Evolutionary conservation across 805 yeast genomes (phyloP).

Genomic region (Alloascoidea africana): DNA sequence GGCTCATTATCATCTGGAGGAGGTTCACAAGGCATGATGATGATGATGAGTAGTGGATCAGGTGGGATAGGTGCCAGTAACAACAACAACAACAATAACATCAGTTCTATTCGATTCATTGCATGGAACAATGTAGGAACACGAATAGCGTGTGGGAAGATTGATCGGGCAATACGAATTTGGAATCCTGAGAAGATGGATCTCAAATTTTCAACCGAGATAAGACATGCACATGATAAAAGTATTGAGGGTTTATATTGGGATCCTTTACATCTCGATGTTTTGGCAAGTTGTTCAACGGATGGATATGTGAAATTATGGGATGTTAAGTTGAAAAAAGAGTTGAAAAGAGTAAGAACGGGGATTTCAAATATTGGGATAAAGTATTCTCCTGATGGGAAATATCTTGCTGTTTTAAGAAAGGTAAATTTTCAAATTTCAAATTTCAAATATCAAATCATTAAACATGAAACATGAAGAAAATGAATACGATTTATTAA

Average conservation of each 20-base stretch:
- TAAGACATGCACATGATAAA: conserved; percentile 25
- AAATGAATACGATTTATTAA: no score
- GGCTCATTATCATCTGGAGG: no score
- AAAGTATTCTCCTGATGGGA: conserved; percentile 31
- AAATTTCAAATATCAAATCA: conserved; percentile 13
- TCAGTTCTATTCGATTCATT: conserved; percentile 5
- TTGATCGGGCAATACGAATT: conserved; percentile 16
- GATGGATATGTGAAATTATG: conserved; percentile 32
- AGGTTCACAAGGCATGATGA: no score
- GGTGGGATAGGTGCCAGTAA: no score
- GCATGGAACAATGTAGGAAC: conserved; percentile 18
- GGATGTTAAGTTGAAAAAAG: conserved; percentile 23
- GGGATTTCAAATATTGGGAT: conserved; percentile 11
- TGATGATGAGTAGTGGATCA: no score
- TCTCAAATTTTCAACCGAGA: conserved; percentile 14
- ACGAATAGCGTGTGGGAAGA: conserved; percentile 14
- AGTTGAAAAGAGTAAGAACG: conserved; percentile 18
- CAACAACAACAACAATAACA: background rate
- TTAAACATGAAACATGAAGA: no score
- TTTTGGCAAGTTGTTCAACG: conserved; percentile 32
- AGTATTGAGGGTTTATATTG: conserved; percentile 28
- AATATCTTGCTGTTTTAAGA: conserved; percentile 27
- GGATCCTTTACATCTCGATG: conserved; percentile 30
- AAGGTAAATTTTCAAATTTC: conserved; percentile 21
- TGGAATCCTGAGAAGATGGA: conserved; percentile 23